Percentiles rank a stretch among this genome's conserved stretches.
These are phyloP conservation scores for Sporobolomyces pararoseus DNA, from an alignment of 768 basidiomycete species.

Conservation along the genomic window DNA sequence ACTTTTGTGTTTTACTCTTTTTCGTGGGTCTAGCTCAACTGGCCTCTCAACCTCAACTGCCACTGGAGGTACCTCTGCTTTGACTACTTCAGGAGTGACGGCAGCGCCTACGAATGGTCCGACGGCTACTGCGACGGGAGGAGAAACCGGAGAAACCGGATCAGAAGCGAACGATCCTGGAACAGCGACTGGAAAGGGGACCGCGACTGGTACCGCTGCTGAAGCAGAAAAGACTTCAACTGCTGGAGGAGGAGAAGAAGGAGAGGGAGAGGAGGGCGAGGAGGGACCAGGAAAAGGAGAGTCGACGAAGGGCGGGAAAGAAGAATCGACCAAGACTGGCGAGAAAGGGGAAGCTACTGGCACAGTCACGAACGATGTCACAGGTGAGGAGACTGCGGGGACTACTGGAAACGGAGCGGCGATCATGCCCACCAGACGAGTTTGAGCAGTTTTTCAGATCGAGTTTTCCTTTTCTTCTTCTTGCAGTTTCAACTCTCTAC, in stretches of 20 bases:
- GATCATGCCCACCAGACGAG: not conserved
- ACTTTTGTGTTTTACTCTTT: too few relatives aligned
- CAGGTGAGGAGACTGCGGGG: not conserved
- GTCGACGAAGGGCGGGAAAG: too few relatives aligned
- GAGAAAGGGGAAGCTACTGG: not conserved
- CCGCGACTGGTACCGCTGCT: not conserved
- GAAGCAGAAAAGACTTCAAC: not conserved
- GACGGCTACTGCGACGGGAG: not conserved
- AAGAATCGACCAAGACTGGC: not conserved
- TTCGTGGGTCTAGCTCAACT: not conserved
- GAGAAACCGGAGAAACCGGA: not conserved
- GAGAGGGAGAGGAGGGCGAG: conserved; percentile 4
- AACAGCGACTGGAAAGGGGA: not conserved
- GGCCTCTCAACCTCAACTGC: not conserved
- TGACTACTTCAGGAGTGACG: not conserved
- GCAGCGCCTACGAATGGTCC: not conserved
- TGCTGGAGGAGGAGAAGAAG: not conserved
- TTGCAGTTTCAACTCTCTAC: too few relatives aligned
- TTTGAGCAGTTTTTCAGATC: not conserved
- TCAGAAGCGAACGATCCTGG: not conserved
- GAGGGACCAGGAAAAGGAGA: conserved; percentile 7
- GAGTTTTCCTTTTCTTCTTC: too few relatives aligned
- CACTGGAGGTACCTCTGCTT: not conserved
- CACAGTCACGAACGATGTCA: not conserved
- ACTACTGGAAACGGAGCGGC: not conserved